phyloP scores from a whole-genome alignment of 2,329 filamentous ascomycete genomes.

The Moelleriella libera region DNA sequence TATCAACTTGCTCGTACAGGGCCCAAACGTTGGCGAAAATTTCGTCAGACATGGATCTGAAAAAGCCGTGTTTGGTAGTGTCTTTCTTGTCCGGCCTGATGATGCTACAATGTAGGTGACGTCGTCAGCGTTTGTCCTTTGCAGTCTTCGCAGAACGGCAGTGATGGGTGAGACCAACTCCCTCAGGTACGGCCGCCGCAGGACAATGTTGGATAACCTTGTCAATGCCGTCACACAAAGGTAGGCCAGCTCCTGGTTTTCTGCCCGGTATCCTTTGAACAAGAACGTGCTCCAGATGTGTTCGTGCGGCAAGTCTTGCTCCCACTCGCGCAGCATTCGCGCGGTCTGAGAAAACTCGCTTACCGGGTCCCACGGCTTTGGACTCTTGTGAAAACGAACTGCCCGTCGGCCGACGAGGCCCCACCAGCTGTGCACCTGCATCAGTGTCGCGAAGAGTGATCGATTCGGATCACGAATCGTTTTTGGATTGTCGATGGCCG shows the following conservation, averaged over 20 bases:
- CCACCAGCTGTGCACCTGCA: conserved; percentile 42
- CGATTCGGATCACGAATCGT: conserved; percentile 27
- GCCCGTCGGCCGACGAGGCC: conserved; percentile 34
- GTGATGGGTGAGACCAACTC: conserved; percentile 22
- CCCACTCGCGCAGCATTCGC: conserved; percentile 30
- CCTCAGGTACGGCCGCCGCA: conserved; percentile 37
- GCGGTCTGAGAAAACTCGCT: conserved; percentile 34
- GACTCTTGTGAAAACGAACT: conserved; percentile 26
- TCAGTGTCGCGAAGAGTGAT: conserved; percentile 39
- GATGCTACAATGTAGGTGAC: conserved; percentile 19
- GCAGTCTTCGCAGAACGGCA: not conserved
- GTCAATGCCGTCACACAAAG: conserved; percentile 40
- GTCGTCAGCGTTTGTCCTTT: not conserved
- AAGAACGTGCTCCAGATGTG: conserved; percentile 30
- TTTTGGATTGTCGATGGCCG: conserved; percentile 29
- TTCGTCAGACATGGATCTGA: conserved; percentile 27
- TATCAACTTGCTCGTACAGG: conserved; percentile 35
- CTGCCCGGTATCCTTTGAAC: conserved; percentile 29
- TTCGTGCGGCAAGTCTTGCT: conserved; percentile 28
- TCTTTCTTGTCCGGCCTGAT: conserved; percentile 26
- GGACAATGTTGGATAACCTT: conserved; percentile 40
- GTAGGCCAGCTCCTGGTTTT: conserved; percentile 37
- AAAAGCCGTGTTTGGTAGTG: conserved; percentile 22
- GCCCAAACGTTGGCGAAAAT: conserved; percentile 33
- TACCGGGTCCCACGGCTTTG: conserved; percentile 28